Evolutionary conservation across 2,329 filamentous ascomycete species (phyloP).

Genomic region (Beauveria asiatica): DNA sequence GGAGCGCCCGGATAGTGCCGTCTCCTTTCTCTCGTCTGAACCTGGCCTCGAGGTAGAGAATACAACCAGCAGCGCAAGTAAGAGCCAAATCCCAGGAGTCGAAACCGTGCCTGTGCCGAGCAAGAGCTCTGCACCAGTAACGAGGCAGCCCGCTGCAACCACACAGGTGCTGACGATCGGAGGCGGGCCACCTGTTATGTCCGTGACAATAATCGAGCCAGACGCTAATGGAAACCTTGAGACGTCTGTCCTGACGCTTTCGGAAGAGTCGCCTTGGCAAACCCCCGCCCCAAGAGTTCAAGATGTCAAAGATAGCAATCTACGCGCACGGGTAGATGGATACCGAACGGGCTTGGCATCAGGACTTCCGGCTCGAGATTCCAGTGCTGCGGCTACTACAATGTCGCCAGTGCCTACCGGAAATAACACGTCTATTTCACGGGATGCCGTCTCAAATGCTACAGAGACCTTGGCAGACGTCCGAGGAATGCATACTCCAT

Average conservation of each 20-base stretch:
- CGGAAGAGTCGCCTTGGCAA: conserved; percentile 12
- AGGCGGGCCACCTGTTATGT: conserved; percentile 7
- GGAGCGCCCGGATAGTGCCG: neutral
- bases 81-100: neutral
- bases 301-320: neutral
- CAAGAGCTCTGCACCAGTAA: neutral
- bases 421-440: neutral
- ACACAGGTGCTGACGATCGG: neutral
- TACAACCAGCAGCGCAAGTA: conserved; percentile 3
- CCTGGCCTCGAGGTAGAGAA: neutral
- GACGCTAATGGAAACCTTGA: conserved; percentile 14
- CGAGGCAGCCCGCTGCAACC: neutral
- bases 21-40: conserved; percentile 1
- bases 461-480: neutral
- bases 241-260: conserved; percentile 15
- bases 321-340: conserved; percentile 3
- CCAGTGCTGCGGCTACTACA: neutral
- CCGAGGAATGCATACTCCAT: neutral
- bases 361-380: neutral
- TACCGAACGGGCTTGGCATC: neutral
- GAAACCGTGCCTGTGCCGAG: neutral
- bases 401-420: neutral
- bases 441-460: neutral
- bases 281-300: neutral
- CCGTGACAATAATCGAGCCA: conserved; percentile 20